phyloP scores from a whole-genome alignment of 2,329 filamentous ascomycete species.

The Penicillium sp. region DNA sequence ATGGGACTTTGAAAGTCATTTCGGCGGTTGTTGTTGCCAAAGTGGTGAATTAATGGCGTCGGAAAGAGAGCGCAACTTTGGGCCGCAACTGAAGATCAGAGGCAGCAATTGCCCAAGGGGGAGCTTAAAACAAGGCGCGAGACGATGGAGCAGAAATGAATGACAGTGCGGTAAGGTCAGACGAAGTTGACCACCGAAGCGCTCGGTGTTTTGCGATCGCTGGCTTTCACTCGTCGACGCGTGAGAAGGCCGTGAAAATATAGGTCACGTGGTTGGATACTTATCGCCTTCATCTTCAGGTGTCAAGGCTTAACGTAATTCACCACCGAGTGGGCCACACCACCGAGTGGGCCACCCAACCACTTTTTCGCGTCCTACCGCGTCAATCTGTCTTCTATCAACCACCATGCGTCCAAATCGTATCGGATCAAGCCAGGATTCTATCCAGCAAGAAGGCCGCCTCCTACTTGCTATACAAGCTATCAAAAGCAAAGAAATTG shows the following conservation, averaged over 20 bases:
- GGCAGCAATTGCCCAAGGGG: neutral
- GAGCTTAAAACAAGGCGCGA: neutral
- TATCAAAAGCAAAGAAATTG: neutral
- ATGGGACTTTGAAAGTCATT: constrained; percentile 38
- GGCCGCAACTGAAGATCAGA: constrained; percentile 17
- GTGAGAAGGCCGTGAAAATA: constrained; percentile 4
- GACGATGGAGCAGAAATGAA: neutral
- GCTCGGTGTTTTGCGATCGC: neutral
- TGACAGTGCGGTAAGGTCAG: neutral
- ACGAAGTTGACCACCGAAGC: constrained; percentile 3
- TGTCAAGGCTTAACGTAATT: neutral
- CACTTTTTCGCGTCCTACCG: too few species aligned
- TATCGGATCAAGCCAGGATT: neutral
- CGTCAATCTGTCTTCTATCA: too few species aligned
- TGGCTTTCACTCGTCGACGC: constrained; percentile 7
- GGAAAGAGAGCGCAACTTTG: constrained; percentile 11
- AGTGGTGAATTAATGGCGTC: constrained; percentile 8
- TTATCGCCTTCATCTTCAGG: neutral
- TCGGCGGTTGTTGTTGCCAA: neutral
- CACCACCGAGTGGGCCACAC: too few species aligned
- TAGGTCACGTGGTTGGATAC: constrained; percentile 1
- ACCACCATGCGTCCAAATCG: neutral
- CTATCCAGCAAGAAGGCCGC: neutral
- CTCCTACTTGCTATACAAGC: neutral
- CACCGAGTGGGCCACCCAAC: too few species aligned